Base-by-base conservation (phyloP, 768 basidiomycete species). In the Lyophyllum atratum region DNA sequence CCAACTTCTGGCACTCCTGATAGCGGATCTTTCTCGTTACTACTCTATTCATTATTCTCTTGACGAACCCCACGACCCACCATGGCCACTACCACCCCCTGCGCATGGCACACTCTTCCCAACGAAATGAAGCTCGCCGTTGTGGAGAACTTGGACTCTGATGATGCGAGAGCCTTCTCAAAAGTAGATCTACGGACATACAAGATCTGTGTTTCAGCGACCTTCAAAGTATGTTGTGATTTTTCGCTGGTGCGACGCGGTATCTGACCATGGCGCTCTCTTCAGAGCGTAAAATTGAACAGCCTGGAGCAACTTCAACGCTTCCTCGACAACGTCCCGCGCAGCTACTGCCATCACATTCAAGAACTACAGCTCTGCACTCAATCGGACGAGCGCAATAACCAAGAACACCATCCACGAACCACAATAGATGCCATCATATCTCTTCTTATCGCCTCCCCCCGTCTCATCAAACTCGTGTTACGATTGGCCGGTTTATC, bases 41-140 rank as follows among this genome's bases (percentile, higher is more conserved):
- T 19, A 19, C 44, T 49, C 26, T 34, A 11, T 46, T 49, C 43
- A 51, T 54, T 54, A 33, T 46, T 5, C 31, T n/a, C 49, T 49
- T 51, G 15, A 58, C 49, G 47, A 59, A 34, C 43, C 44, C 17
- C 28, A 60, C 60, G 51, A 59, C 43, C 44, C 39, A 61, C 49
- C 56, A 64, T 66, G 59, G 47, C 63, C 49, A 53, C 59, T 56
- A 53, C 59, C 55, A 56, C 65, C 63, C 50, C 53, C 34, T 58
- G 61, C 52, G 64, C 73, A 62, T 90, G 89, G 89, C 64, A 76
- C 58, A 49, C 68, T 22, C 85, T 91, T 60, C 89, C 89, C 44
- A 74, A 75, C 0, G 89, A 91, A 61, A 83, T 91, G 69, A 84
- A 83, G 71, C 76, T 86, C 62, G 73, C 80, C 25, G 63, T 91